A percentile compares a stretch with the other conserved stretches of the same genome.
These are phyloP conservation scores for Diaporthe humulicola DNA, from an alignment of 2,329 filamentous ascomycete species.

Conservation along the genomic window DNA sequence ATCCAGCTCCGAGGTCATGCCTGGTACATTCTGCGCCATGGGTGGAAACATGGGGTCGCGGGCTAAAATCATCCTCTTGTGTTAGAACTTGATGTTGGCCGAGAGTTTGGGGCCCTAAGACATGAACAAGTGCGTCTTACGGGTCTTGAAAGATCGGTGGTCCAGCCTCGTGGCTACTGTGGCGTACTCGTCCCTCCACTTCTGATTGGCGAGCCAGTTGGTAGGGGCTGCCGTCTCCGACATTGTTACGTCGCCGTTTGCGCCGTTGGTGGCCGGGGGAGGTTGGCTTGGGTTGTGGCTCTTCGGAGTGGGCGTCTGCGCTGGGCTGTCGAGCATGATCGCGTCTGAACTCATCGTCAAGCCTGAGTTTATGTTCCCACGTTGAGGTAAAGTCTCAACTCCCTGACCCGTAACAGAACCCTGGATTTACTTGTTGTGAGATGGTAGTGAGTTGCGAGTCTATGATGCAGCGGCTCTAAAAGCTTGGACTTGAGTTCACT, in stretches of 20 bases:
- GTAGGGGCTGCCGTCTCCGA: constrained; percentile 30
- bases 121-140: constrained; percentile 49
- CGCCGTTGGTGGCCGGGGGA: background rate
- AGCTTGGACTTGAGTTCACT: background rate
- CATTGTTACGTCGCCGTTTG: constrained; percentile 36
- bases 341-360: constrained; percentile 36
- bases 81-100: constrained; percentile 22
- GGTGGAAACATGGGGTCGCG: constrained; percentile 60
- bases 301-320: constrained; percentile 38
- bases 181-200: constrained; percentile 60
- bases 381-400: background rate
- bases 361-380: background rate
- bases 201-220: constrained; percentile 49
- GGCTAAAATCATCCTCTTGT: constrained; percentile 40
- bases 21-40: constrained; percentile 47
- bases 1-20: constrained; percentile 58
- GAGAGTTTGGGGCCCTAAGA: background rate
- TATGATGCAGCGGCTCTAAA: background rate
- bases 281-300: constrained; percentile 31
- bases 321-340: constrained; percentile 40
- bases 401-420: background rate
- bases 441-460: background rate
- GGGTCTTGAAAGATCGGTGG: constrained; percentile 61
- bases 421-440: background rate
- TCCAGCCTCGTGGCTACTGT: constrained; percentile 52